Evolutionary conservation across 345 rosid species (phyloP).

Genomic region (Eucalyptus tenuipes): DNA sequence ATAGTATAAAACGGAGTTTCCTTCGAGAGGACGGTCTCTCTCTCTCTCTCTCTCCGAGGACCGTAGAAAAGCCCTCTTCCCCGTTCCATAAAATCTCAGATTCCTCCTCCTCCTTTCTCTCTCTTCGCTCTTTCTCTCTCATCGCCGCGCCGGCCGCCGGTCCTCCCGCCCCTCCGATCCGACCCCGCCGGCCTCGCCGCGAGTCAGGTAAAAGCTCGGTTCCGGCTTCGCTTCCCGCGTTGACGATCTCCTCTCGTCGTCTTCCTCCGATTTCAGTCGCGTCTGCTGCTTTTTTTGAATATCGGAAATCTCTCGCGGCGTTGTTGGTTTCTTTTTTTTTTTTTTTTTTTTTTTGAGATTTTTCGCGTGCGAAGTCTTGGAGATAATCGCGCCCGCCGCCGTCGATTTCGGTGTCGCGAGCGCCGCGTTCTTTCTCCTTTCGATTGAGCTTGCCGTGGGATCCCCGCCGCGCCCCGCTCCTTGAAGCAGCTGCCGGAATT

Average conservation of each 20-base stretch:
- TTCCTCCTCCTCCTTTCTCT: not conserved
- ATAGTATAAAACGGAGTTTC: not conserved
- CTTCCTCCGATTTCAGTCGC: not conserved
- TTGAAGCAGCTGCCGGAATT: not conserved
- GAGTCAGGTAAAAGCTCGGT: not conserved
- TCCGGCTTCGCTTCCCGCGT: not conserved
- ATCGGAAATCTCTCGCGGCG: not conserved
- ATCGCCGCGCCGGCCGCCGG: not conserved
- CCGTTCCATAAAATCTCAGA: not conserved
- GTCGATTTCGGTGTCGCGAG: not conserved
- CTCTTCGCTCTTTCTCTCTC: not conserved
- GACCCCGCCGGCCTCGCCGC: not conserved
- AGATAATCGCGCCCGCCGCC: not conserved
- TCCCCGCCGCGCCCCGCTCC: not conserved
- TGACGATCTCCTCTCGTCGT: not conserved
- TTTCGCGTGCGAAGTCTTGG: not conserved
- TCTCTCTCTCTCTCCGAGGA: not conserved
- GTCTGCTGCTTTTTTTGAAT: not conserved
- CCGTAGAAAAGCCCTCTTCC: not conserved
- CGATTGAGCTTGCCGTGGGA: not conserved
- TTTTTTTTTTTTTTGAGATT: not conserved
- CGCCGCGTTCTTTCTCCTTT: not conserved
- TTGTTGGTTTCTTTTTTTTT: not conserved
- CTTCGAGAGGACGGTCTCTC: not conserved
- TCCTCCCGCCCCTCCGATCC: not conserved